phyloP scores from a whole-genome alignment of 2,329 filamentous ascomycete species.

The Penicillium sp. region DNA sequence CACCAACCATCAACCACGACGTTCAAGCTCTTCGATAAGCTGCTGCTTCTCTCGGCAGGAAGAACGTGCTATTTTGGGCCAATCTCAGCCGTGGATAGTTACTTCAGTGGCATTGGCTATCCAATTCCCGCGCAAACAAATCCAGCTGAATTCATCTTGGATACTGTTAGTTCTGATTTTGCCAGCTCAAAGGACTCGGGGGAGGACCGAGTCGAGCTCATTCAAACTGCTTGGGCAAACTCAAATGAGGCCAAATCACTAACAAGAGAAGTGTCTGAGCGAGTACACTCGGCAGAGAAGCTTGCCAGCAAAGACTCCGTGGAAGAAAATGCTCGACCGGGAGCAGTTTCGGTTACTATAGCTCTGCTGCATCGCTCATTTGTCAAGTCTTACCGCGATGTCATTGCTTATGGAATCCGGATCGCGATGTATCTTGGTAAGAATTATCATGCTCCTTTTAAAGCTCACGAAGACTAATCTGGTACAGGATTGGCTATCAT shows the following conservation, averaged over 20 bases:
- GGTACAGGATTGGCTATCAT: conserved; percentile 68
- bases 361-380: conserved; percentile 75
- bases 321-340: conserved; percentile 40
- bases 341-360: conserved; percentile 53
- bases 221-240: conserved; percentile 58
- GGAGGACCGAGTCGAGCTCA: conserved; percentile 50
- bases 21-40: conserved; percentile 76
- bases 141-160: conserved; percentile 76
- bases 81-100: conserved; percentile 56
- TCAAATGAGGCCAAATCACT: conserved; percentile 46
- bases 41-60: conserved; percentile 70
- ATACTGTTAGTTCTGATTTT: conserved; percentile 78
- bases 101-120: conserved; percentile 63
- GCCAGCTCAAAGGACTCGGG: conserved; percentile 51
- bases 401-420: conserved; percentile 80
- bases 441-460: conserved; percentile 21
- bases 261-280: conserved; percentile 29
- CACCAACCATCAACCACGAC: conserved; percentile 81
- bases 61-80: conserved; percentile 72
- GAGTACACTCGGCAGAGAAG: conserved; percentile 23
- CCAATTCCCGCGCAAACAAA: conserved; percentile 70
- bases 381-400: conserved; percentile 80
- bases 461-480: conserved; percentile 5
- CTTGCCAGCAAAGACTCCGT: conserved; percentile 20
- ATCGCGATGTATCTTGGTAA: conserved; percentile 74